Conservation (phyloP, 2,329 filamentous ascomycete genomes). For the Phaeosphaeriaceae sp. region DNA sequence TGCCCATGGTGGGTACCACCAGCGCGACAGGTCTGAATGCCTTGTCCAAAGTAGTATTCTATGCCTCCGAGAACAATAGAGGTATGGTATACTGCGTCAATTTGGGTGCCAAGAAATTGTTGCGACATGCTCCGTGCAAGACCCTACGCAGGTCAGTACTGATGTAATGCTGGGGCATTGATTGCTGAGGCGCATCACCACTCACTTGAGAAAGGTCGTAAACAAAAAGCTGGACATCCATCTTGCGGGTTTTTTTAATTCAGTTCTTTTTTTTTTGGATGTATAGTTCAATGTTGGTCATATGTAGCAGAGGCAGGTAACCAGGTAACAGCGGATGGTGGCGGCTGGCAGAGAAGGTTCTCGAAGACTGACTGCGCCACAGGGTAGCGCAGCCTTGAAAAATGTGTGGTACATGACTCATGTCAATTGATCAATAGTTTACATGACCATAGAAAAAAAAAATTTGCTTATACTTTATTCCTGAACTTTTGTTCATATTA, state of each 20-base stretch:
- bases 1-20: slow-evolving; percentile 85
- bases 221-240: slow-evolving; percentile 60
- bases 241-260: slow-evolving; percentile 22
- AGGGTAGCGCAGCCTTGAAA: too few species aligned
- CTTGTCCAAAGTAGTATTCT: slow-evolving; percentile 90
- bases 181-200: background rate
- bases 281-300: too few species aligned
- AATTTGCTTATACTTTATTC: too few species aligned
- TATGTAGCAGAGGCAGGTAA: too few species aligned
- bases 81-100: slow-evolving; percentile 96
- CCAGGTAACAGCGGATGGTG: too few species aligned
- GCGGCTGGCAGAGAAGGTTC: too few species aligned
- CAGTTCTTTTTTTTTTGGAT: too few species aligned
- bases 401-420: too few species aligned
- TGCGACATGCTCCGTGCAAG: slow-evolving; percentile 62
- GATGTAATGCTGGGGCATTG: background rate
- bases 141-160: slow-evolving; percentile 49
- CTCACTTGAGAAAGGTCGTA: slow-evolving; percentile 58
- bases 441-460: too few species aligned
- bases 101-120: slow-evolving; percentile 69
- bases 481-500: too few species aligned
- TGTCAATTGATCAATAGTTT: too few species aligned
- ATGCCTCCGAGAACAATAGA: slow-evolving; percentile 82
- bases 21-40: slow-evolving; percentile 80
- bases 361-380: too few species aligned